Conservation (phyloP, 2,329 filamentous ascomycete genomes). For the Colletotrichum truncatum region DNA sequence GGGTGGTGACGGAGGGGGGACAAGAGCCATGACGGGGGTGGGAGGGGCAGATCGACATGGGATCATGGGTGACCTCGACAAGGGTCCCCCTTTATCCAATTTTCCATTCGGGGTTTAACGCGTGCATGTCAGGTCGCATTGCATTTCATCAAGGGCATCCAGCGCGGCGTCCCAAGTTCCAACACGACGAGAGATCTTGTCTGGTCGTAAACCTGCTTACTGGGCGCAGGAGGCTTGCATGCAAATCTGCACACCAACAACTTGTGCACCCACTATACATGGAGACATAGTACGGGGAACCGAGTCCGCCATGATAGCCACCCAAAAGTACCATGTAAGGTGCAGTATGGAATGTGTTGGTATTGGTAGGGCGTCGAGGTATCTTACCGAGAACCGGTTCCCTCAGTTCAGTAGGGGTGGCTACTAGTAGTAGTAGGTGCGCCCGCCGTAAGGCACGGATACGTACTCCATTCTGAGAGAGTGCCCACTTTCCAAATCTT, state of each 20-base stretch:
- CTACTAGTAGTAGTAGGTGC: not conserved
- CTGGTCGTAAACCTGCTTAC: constrained; percentile 16
- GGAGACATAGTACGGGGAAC: too few relatives aligned
- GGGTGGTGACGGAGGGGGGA: not conserved
- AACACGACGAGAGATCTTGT: not conserved
- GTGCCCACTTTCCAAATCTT: not conserved
- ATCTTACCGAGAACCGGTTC: constrained; percentile 12
- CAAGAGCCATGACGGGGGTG: not conserved
- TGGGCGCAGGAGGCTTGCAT: constrained; percentile 14
- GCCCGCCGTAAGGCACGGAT: not conserved
- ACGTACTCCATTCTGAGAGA: not conserved
- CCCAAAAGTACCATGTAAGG: not conserved
- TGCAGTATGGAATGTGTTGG: not conserved
- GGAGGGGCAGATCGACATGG: not conserved
- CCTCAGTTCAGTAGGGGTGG: not conserved
- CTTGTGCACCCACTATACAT: not conserved
- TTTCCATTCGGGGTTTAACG: constrained; percentile 9
- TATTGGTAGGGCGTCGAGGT: not conserved
- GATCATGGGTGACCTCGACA: not conserved
- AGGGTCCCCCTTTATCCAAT: not conserved
- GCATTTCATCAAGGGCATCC: constrained; percentile 7
- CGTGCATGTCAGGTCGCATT: constrained; percentile 21
- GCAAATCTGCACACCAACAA: constrained; percentile 8
- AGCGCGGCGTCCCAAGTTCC: constrained; percentile 22
- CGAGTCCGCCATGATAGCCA: not conserved